Conservation (phyloP, 2,329 filamentous ascomycete genomes). For the Penicillium griseofulvum region DNA sequence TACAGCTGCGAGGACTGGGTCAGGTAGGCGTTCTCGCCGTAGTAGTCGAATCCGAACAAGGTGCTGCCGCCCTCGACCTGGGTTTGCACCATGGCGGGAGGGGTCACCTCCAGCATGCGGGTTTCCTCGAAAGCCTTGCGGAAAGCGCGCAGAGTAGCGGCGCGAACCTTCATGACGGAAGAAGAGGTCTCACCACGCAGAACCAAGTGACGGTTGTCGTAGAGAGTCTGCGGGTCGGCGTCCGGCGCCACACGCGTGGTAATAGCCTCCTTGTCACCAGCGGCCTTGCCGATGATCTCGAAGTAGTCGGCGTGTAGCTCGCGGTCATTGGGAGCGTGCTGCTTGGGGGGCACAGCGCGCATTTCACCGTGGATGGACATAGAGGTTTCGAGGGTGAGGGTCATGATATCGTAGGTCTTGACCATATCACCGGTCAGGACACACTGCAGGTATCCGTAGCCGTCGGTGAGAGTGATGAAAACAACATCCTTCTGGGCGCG, state of each 20-base stretch:
- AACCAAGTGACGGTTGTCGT: slow-evolving; percentile 79
- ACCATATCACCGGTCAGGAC: slow-evolving; percentile 77
- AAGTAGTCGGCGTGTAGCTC: slow-evolving; percentile 91
- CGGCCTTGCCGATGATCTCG: slow-evolving; percentile 72
- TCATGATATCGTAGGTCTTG: slow-evolving; percentile 88
- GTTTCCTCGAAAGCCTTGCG: slow-evolving; percentile 73
- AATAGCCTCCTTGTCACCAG: slow-evolving; percentile 85
- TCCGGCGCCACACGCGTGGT: slow-evolving; percentile 75
- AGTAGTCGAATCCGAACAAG: slow-evolving; percentile 86
- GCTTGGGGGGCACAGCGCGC: slow-evolving; percentile 72
- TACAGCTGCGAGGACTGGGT: slow-evolving; percentile 98
- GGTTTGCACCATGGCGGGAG: slow-evolving; percentile 89
- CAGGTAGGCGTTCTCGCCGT: slow-evolving; percentile 84
- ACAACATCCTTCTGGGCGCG: slow-evolving; percentile 79
- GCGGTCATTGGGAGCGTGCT: slow-evolving; percentile 76
- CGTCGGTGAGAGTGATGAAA: slow-evolving; percentile 83
- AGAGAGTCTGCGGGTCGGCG: slow-evolving; percentile 68
- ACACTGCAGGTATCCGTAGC: slow-evolving; percentile 81
- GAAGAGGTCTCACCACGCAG: slow-evolving; percentile 81
- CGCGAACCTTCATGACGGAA: slow-evolving; percentile 83
- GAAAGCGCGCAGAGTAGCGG: slow-evolving; percentile 78
- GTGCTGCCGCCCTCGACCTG: slow-evolving; percentile 91
- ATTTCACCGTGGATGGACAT: slow-evolving; percentile 82
- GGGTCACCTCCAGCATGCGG: slow-evolving; percentile 77
- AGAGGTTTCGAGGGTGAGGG: slow-evolving; percentile 82